Evolutionary conservation across 2,329 filamentous ascomycete species (phyloP).

Genomic region (Botrytis cinerea): DNA sequence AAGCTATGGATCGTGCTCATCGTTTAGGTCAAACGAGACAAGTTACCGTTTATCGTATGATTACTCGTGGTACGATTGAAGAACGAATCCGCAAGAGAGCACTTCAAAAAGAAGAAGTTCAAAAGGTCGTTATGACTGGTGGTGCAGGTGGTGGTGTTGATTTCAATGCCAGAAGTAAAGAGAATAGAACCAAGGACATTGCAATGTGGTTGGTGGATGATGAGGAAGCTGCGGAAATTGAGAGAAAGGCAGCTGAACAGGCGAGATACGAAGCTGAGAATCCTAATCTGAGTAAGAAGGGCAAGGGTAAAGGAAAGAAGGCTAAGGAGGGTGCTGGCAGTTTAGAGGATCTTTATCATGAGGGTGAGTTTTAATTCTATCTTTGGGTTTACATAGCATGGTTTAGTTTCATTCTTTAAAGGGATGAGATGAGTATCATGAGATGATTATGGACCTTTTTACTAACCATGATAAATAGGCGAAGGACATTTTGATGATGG

Average conservation of each 20-base stretch:
- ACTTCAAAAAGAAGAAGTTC: constrained; percentile 97
- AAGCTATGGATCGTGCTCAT: constrained; percentile 98
- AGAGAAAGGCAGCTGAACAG: constrained; percentile 86
- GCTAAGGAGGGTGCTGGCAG: constrained; percentile 51
- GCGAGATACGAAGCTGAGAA: constrained; percentile 58
- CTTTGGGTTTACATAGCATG: constrained; percentile 19
- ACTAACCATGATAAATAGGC: constrained; percentile 55
- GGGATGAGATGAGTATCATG: constrained; percentile 10
- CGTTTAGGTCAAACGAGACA: constrained; percentile 94
- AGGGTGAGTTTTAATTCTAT: constrained; percentile 66
- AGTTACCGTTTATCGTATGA: constrained; percentile 96
- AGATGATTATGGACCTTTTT: constrained; percentile 15
- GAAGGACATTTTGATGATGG: constrained; percentile 94
- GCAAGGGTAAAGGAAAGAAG: constrained; percentile 58
- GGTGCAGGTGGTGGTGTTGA: constrained; percentile 82
- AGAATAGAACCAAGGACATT: constrained; percentile 96
- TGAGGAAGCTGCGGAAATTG: constrained; percentile 91
- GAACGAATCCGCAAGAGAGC: constrained; percentile 97
- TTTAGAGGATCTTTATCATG: constrained; percentile 97
- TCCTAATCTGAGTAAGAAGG: constrained; percentile 65
- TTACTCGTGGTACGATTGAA: constrained; percentile 95
- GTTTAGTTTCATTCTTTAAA: constrained; percentile 16
- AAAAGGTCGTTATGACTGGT: constrained; percentile 93
- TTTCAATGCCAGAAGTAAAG: constrained; percentile 87
- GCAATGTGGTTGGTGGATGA: constrained; percentile 99